Evolutionary conservation across 768 basidiomycete species (phyloP).

Genomic region (Xerocomellus dryophilus): DNA sequence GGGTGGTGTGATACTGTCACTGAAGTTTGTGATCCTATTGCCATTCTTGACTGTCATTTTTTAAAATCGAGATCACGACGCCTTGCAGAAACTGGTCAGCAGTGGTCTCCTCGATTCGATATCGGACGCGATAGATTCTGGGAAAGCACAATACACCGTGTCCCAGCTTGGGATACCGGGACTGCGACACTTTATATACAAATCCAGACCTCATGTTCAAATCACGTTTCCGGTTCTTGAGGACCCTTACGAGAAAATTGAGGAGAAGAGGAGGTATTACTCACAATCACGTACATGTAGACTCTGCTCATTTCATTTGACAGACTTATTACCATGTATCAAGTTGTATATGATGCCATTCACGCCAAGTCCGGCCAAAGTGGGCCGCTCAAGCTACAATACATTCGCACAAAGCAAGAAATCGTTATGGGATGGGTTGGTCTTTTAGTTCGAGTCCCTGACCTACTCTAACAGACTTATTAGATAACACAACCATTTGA

Average conservation of each 20-base stretch:
- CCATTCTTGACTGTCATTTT: not conserved
- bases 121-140: conserved; percentile 42
- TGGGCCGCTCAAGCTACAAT: conserved; percentile 80
- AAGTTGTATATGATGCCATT: conserved; percentile 81
- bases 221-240: conserved; percentile 84
- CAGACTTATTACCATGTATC: conserved; percentile 85
- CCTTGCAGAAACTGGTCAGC: conserved; percentile 55
- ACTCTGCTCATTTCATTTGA: conserved; percentile 4
- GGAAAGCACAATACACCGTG: conserved; percentile 61
- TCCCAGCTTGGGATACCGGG: conserved; percentile 85
- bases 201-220: conserved; percentile 86
- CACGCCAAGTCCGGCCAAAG: conserved; percentile 88
- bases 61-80: not conserved
- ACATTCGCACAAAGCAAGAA: conserved; percentile 81
- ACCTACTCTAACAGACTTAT: not conserved
- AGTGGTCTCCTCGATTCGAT: conserved; percentile 58
- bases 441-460: not conserved
- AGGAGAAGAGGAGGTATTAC: conserved; percentile 58
- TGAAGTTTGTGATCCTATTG: conserved; percentile 40
- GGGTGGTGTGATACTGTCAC: conserved; percentile 69
- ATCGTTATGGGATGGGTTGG: conserved; percentile 93
- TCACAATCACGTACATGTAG: not conserved
- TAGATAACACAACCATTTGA: conserved; percentile 95
- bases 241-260: conserved; percentile 68
- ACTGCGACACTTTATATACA: conserved; percentile 92